phyloP scores from a whole-genome alignment of 352 stramenopile genomes.

The Phytophthora multivora region DNA sequence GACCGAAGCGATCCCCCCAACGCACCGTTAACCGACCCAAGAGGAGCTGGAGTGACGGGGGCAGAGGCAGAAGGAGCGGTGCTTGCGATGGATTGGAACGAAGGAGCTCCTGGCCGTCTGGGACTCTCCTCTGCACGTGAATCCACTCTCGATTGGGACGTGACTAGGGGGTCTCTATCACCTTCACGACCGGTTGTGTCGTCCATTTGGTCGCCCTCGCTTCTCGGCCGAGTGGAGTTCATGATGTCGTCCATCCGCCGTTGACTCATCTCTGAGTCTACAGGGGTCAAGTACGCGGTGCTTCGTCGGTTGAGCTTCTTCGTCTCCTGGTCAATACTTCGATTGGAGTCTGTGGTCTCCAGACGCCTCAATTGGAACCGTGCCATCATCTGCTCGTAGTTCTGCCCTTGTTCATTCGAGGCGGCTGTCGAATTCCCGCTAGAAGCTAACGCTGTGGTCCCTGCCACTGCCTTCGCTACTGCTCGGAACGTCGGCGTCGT shows the following conservation, averaged over 20 bases:
- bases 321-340: slow-evolving; percentile 1
- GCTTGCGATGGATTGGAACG: slow-evolving; percentile 12
- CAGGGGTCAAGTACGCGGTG: slow-evolving; percentile 8
- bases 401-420: slow-evolving; percentile 18
- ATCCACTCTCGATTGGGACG: slow-evolving; percentile 14
- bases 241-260: slow-evolving; percentile 17
- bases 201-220: slow-evolving; percentile 20
- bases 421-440: slow-evolving; percentile 4
- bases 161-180: slow-evolving; percentile 10
- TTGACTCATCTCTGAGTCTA: slow-evolving; percentile 27
- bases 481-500: slow-evolving; percentile 9
- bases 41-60: slow-evolving; percentile 6
- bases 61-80: slow-evolving; percentile 6
- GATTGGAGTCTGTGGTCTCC: slow-evolving; percentile 8
- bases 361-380: slow-evolving; percentile 52
- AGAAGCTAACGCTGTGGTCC: slow-evolving; percentile 1
- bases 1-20: slow-evolving; percentile 12
- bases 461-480: slow-evolving; percentile 19
- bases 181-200: slow-evolving; percentile 3
- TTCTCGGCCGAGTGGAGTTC: slow-evolving; percentile 11
- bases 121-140: slow-evolving; percentile 23
- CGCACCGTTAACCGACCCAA: slow-evolving; percentile 3
- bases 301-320: slow-evolving; percentile 8
- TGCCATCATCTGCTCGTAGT: slow-evolving; percentile 60
- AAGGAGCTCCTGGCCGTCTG: slow-evolving; percentile 17